Evolutionary conservation across 345 rosid genomes (phyloP).

Genomic region (Brassica nigra): DNA sequence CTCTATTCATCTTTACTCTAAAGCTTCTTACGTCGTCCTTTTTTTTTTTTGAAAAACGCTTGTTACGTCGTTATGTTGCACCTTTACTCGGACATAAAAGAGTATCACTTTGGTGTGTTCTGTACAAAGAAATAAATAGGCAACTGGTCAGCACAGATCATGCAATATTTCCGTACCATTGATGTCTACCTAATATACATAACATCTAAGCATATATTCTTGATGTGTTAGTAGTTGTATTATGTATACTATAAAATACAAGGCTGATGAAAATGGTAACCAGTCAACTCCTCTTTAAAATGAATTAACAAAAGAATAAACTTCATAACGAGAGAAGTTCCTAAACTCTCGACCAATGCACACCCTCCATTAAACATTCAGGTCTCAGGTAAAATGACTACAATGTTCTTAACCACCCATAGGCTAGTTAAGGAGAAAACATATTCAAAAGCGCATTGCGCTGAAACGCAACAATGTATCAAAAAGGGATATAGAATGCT

Average conservation of each 20-base stretch:
- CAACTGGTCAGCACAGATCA: slow-evolving; percentile 1
- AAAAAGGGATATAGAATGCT: slow-evolving; percentile 22
- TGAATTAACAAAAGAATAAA: slow-evolving; percentile 1
- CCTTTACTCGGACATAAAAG: slow-evolving; percentile 1
- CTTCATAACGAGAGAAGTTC: slow-evolving; percentile 1
- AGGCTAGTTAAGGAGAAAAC: neutral
- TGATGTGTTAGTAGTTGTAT: neutral
- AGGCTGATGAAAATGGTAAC: neutral
- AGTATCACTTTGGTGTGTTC: slow-evolving; percentile 2
- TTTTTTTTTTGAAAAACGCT: neutral
- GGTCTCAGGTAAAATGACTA: neutral
- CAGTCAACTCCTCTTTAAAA: neutral
- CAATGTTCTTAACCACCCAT: neutral
- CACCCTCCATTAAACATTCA: neutral
- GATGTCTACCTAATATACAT: neutral
- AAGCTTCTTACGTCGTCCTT: neutral
- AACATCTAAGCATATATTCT: neutral
- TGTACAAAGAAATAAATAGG: neutral
- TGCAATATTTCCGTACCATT: neutral
- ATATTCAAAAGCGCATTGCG: neutral
- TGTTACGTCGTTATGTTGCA: neutral
- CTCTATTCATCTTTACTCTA: slow-evolving; percentile 6
- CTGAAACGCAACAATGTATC: neutral
- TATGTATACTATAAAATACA: neutral
- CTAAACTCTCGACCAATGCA: neutral